These are phyloP conservation scores for Endocladia muricata DNA, from an alignment of 31 red algal genomes.

Conservation along the genomic window DNA sequence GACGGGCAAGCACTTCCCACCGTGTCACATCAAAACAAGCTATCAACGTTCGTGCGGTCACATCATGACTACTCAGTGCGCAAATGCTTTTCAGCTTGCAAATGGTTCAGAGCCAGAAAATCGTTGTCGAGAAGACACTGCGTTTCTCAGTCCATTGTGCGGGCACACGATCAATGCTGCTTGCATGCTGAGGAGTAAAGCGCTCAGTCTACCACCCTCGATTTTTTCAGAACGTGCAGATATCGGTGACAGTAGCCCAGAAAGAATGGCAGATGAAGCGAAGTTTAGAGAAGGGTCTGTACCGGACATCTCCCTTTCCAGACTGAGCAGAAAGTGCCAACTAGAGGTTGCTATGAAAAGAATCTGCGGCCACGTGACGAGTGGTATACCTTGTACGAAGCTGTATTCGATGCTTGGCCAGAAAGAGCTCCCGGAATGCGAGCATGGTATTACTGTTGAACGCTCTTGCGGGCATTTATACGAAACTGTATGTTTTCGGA, in stretches of 20 bases:
- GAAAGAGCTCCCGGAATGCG: constrained; percentile 18
- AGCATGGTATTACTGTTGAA: constrained; percentile 2
- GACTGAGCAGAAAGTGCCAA: constrained; percentile 10
- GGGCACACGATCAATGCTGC: constrained; percentile 30
- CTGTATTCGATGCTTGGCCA: constrained; percentile 11
- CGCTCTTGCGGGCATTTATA: constrained; percentile 33
- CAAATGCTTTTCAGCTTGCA: constrained; percentile 34
- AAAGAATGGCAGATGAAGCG: constrained; percentile 23
- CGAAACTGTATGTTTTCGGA: constrained; percentile 7
- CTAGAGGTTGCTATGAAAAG: constrained; percentile 8
- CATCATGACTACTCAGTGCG: constrained; percentile 16
- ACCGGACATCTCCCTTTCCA: constrained; percentile 2
- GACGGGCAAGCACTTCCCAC: background rate
- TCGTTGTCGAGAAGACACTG: constrained; percentile 10
- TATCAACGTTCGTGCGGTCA: constrained; percentile 49
- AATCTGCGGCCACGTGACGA: constrained; percentile 36
- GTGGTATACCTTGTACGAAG: background rate
- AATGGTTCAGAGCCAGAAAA: background rate
- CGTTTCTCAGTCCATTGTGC: constrained; percentile 28
- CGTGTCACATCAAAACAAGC: constrained; percentile 14
- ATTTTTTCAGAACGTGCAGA: constrained; percentile 8
- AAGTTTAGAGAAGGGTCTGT: background rate
- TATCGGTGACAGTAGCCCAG: background rate
- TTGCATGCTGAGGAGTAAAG: background rate
- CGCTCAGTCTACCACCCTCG: background rate